Conservation (phyloP, 345 rosid species). For the Sonneratia alba region DNA sequence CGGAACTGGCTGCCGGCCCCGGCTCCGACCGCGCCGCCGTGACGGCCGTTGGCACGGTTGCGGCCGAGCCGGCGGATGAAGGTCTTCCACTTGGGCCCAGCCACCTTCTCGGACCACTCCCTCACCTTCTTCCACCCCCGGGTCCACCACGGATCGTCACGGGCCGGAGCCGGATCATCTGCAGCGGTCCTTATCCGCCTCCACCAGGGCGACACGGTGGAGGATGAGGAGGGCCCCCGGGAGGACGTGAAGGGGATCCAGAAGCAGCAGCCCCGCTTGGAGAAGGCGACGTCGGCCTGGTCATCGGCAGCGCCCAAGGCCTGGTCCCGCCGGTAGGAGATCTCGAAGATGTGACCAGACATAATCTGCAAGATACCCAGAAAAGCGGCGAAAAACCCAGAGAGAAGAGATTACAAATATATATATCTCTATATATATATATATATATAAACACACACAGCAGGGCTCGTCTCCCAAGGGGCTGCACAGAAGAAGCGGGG, state of each 20-base stretch:
- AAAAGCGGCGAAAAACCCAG: not conserved
- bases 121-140: constrained; percentile 6
- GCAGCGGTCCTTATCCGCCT: not conserved
- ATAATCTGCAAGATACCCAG: not conserved
- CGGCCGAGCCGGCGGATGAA: constrained; percentile 2
- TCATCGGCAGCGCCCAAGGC: not conserved
- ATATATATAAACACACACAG: no score
- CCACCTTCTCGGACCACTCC: constrained; percentile 10
- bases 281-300: not conserved
- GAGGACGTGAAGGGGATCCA: constrained; percentile 5
- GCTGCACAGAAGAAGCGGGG: no score
- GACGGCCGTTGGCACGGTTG: not conserved
- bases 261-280: constrained; percentile 11
- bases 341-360: not conserved
- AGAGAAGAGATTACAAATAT: no score
- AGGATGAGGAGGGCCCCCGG: not conserved
- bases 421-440: no score
- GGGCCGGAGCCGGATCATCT: not conserved
- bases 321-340: not conserved
- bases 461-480: no score
- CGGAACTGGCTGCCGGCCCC: constrained; percentile 2
- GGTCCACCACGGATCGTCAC: constrained; percentile 6
- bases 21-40: not conserved
- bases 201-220: not conserved
- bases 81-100: constrained; percentile 7